Percentiles rank a stretch among this genome's conserved stretches.
phyloP scores from a whole-genome alignment of 2,329 filamentous ascomycete species.

The Penicillium italicum region DNA sequence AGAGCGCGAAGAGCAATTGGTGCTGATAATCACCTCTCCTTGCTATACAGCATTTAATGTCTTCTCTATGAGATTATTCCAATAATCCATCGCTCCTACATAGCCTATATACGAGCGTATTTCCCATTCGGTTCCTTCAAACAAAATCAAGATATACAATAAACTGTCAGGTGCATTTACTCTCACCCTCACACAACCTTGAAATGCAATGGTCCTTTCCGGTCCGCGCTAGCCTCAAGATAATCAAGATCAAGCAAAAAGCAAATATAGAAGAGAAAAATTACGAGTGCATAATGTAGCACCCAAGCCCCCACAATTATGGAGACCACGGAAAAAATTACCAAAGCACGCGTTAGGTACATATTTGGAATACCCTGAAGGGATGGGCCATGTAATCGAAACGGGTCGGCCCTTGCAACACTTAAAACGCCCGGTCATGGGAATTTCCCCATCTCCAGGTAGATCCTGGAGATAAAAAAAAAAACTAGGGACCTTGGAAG shows the following conservation, averaged over 20 bases:
- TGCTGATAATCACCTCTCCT: background rate
- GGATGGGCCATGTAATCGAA: background rate
- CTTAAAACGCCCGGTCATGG: background rate
- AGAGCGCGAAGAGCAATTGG: background rate
- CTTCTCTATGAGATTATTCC: background rate
- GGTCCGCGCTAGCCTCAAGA: background rate
- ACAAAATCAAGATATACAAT: background rate
- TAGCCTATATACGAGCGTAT: background rate
- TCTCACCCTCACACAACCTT: background rate
- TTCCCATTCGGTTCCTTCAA: background rate
- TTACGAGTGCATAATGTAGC: background rate
- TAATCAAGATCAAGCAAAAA: background rate
- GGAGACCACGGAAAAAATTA: background rate
- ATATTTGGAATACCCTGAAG: background rate
- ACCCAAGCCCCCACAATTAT: background rate
- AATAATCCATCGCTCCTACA: background rate
- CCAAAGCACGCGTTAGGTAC: background rate
- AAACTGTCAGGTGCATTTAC: background rate
- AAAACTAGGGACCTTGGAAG: too few species aligned
- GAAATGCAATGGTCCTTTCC: background rate
- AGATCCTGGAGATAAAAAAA: too few species aligned
- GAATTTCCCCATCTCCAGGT: background rate
- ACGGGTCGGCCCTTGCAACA: constrained; percentile 9
- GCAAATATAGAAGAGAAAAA: background rate
- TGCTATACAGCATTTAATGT: background rate